phyloP scores from a whole-genome alignment of 352 stramenopile genomes.

The Thraustochytrium sp. region DNA sequence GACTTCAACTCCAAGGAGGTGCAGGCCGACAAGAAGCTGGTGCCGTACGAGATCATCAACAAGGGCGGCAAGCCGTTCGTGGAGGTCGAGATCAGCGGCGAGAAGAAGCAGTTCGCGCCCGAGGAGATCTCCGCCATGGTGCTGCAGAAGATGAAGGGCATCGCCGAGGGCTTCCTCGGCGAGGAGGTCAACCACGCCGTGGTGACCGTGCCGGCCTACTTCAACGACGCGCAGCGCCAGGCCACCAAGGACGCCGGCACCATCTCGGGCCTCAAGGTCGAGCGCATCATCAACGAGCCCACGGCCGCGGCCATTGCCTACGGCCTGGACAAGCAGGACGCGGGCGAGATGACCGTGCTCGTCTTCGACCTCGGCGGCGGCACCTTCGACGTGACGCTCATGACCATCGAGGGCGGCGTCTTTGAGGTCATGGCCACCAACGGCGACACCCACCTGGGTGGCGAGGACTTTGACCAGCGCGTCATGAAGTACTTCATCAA shows the following conservation, averaged over 20 bases:
- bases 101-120: conserved; percentile 86
- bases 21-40: conserved; percentile 94
- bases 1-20: conserved; percentile 92
- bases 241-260: conserved; percentile 97
- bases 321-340: conserved; percentile 70
- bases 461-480: conserved; percentile 98
- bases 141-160: conserved; percentile 98
- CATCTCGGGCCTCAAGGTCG: conserved; percentile 93
- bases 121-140: conserved; percentile 99
- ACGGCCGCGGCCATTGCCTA: conserved; percentile 89
- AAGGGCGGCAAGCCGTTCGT: conserved; percentile 83
- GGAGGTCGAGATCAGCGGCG: conserved; percentile 77
- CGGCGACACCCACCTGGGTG: conserved; percentile 98
- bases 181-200: conserved; percentile 64
- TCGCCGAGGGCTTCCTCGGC: conserved; percentile 95
- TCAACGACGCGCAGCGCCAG: conserved; percentile 99
- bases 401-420: conserved; percentile 95
- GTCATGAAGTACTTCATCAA: conserved; percentile 99
- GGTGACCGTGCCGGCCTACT: conserved; percentile 89
- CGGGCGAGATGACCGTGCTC: conserved; percentile 79
- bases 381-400: conserved; percentile 96
- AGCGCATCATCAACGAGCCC: conserved; percentile 99
- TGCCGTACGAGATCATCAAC: conserved; percentile 94
- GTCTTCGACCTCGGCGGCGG: conserved; percentile 85
- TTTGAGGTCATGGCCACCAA: conserved; percentile 98